Percentiles rank a stretch among this genome's conserved stretches.
Conservation (phyloP, 1,139 yeast species). For the Arxiozyma slooffiae region DNA sequence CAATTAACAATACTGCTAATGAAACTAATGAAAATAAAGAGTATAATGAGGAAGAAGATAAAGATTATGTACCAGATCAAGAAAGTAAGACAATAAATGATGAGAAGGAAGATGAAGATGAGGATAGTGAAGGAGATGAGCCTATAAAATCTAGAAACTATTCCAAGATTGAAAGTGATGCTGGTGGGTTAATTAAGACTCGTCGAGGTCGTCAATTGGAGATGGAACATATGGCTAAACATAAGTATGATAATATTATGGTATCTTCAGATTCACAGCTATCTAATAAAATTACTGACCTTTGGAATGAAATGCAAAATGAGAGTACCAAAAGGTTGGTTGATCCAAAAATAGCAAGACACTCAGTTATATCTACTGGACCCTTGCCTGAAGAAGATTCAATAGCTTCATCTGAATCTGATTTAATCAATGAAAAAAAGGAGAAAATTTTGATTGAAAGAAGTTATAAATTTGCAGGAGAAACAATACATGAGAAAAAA, state of each 20-base stretch:
- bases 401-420: constrained; percentile 1
- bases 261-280: constrained; percentile 16
- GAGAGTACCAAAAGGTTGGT: constrained; percentile 21
- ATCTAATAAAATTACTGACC: constrained; percentile 33
- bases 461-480: constrained; percentile 85
- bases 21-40: constrained; percentile 28
- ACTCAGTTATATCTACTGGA: constrained; percentile 19
- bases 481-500: constrained; percentile 64
- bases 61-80: constrained; percentile 47
- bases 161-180: constrained; percentile 38
- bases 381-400: not conserved
- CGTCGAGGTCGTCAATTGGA: constrained; percentile 44
- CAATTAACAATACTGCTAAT: constrained; percentile 8
- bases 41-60: constrained; percentile 56
- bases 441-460: constrained; percentile 57
- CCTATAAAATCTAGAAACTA: constrained; percentile 33
- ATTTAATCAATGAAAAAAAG: constrained; percentile 9
- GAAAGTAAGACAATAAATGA: not conserved
- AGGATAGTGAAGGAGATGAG: constrained; percentile 20
- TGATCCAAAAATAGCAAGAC: constrained; percentile 13
- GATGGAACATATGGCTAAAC: constrained; percentile 26
- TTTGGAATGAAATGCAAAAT: constrained; percentile 40
- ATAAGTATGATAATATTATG: constrained; percentile 20
- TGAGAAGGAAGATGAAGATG: constrained; percentile 17
- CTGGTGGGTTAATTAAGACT: constrained; percentile 49